A percentile compares a stretch with the other conserved stretches of the same genome.
Conservation (phyloP, 192 early-diverging fungal genomes). For the Rhizophagus prolifer region DNA sequence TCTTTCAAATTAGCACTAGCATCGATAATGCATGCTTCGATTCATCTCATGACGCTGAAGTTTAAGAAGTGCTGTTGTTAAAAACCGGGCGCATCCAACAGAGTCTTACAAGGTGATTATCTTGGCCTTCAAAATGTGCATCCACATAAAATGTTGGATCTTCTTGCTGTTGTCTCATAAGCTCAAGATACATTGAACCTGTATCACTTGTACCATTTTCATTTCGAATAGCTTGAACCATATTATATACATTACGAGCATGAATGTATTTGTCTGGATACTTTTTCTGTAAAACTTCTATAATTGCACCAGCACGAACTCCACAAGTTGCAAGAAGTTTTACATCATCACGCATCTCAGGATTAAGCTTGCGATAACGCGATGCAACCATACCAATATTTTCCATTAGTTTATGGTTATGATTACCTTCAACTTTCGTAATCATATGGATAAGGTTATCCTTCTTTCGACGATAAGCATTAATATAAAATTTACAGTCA, state of each 20-base stretch:
- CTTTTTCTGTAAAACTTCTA: conserved; percentile 6
- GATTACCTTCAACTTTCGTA: neutral
- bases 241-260: conserved; percentile 4
- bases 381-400: conserved; percentile 1
- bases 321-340: neutral
- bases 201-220: conserved; percentile 1
- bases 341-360: neutral
- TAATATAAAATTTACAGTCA: conserved; percentile 12
- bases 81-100: neutral
- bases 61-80: neutral
- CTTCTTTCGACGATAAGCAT: conserved; percentile 1
- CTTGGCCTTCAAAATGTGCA: neutral
- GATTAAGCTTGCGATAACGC: neutral
- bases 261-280: conserved; percentile 7
- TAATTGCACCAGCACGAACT: conserved; percentile 6
- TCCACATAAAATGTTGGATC: neutral
- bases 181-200: conserved; percentile 11
- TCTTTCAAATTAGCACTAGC: neutral
- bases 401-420: conserved; percentile 1
- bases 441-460: conserved; percentile 13
- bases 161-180: neutral
- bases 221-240: neutral
- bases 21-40: neutral
- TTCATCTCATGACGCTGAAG: neutral
- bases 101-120: conserved; percentile 6